Base-by-base conservation (phyloP, 495 filamentous ascomycete species). In the Tuber indicum region DNA sequence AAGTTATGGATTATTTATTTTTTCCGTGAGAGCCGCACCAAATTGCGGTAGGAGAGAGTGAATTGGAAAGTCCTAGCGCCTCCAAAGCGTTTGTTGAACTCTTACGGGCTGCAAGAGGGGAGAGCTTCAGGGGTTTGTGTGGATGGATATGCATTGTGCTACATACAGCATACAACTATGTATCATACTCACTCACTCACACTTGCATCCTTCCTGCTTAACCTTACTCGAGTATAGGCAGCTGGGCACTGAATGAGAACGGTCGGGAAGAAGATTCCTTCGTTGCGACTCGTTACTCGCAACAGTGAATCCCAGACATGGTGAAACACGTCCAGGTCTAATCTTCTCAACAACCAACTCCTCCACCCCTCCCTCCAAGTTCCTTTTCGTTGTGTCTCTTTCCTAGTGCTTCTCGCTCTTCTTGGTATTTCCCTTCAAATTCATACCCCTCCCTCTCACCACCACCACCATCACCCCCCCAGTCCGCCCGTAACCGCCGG, bases 221-320 rank as follows among this genome's bases (percentile, higher is more conserved):
- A 66, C n/a, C 58, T 26, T 58, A 41, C 39, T 41, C 39, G 39
- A 41, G 39, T 41, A 66, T 66, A 32, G 58, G 58, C 32, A 41
- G 39, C 39, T 41, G 39, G 39, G 39, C 39, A 41, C 39, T 41
- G 39, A 41, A 66, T 66, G 58, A 66, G 58, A 66, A 32, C 10
- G 4, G 58, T 66, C 58, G 58, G 58, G 58, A 66, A 66, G 58
- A 66, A 66, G 58, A 32, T 66, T 66, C 58, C 58, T 66, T 66
- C 58, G 58, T 66, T 32, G n/a, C n/a, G 10, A 66, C 58, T 66
- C 58, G 58, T 66, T 66, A 32, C 74, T 71, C 73, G 66, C 47
- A 72, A 79, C 78, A 80, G 66, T 71, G 74, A 41, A 80, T 80
- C 78, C 78, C 58, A 80, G 78, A 80, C 78, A 80, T 80, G 73